A percentile compares a stretch with the other conserved stretches of the same genome.
phyloP scores from a whole-genome alignment of 768 basidiomycete species.

The Leccinum ochraceum region DNA sequence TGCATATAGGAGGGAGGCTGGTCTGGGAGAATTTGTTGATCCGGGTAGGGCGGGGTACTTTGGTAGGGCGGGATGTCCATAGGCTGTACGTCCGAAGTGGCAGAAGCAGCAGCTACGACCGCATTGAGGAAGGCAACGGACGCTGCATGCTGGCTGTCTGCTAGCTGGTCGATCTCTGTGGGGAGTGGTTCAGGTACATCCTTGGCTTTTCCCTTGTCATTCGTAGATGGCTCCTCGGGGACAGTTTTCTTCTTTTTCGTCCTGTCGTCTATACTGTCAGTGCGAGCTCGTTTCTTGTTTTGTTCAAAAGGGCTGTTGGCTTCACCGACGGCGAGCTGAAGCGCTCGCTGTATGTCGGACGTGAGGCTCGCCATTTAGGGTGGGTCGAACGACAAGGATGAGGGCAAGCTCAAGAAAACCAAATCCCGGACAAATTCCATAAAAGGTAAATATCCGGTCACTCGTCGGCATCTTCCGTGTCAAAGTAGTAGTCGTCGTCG shows the following conservation, averaged over 20 bases:
- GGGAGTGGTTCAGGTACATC: constrained; percentile 37
- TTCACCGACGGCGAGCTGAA: constrained; percentile 50
- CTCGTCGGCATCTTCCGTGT: constrained; percentile 53
- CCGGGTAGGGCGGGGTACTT: constrained; percentile 37
- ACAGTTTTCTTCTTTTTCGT: constrained; percentile 36
- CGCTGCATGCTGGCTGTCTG: constrained; percentile 44
- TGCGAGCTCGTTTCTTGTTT: constrained; percentile 39
- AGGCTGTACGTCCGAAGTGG: constrained; percentile 40
- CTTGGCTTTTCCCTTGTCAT: constrained; percentile 37
- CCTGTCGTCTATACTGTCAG: constrained; percentile 26
- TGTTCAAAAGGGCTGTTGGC: constrained; percentile 41
- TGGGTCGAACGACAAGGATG: constrained; percentile 39
- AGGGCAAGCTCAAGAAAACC: constrained; percentile 39
- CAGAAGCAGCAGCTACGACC: constrained; percentile 65
- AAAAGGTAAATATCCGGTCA: constrained; percentile 20
- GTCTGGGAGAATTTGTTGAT: constrained; percentile 31
- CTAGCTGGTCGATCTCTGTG: constrained; percentile 26
- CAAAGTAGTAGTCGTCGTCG: constrained; percentile 77
- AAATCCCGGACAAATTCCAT: constrained; percentile 22
- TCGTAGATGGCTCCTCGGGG: constrained; percentile 26
- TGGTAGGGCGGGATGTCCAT: constrained; percentile 30
- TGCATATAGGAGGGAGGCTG: constrained; percentile 29
- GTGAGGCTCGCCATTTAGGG: constrained; percentile 43
- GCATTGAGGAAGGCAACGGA: constrained; percentile 63
- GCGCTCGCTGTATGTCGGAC: constrained; percentile 49